phyloP scores from a whole-genome alignment of 257 asterid species.

The Eucommia ulmoides region DNA sequence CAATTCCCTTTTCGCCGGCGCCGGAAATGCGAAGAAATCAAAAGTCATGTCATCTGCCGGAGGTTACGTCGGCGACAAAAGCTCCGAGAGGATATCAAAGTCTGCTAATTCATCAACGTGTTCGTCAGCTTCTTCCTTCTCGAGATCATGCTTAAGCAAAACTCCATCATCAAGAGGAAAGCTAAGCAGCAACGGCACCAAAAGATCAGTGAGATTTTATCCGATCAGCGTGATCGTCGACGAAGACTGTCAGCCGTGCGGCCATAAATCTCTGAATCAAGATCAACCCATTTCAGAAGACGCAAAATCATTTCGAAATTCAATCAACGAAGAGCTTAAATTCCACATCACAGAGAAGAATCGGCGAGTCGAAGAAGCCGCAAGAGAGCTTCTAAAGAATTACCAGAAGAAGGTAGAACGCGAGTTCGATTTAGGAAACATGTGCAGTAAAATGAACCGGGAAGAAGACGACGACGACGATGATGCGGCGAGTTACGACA shows the following conservation, averaged over 20 bases:
- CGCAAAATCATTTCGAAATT: constrained; percentile 14
- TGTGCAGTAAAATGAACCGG: constrained; percentile 10
- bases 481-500: constrained; percentile 58
- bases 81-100: constrained; percentile 13
- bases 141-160: constrained; percentile 84
- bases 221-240: constrained; percentile 65
- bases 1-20: constrained; percentile 57
- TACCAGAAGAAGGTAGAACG: constrained; percentile 35
- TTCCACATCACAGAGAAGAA: constrained; percentile 46
- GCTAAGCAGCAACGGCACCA: constrained; percentile 31
- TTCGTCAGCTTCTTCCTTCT: constrained; percentile 80
- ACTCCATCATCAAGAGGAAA: constrained; percentile 67
- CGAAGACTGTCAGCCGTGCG: constrained; percentile 57
- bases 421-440: constrained; percentile 16
- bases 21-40: constrained; percentile 42
- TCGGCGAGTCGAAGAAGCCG: constrained; percentile 52
- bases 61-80: constrained; percentile 5
- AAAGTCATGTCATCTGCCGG: constrained; percentile 18
- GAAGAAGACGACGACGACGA: constrained; percentile 29
- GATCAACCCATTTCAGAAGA: no score
- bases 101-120: constrained; percentile 58
- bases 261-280: constrained; percentile 32
- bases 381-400: constrained; percentile 45
- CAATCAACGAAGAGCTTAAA: constrained; percentile 31
- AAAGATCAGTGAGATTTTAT: constrained; percentile 68